Conservation (phyloP, 1,284 basidiomycete species). For the Cutaneotrichosporon cutaneum region DNA sequence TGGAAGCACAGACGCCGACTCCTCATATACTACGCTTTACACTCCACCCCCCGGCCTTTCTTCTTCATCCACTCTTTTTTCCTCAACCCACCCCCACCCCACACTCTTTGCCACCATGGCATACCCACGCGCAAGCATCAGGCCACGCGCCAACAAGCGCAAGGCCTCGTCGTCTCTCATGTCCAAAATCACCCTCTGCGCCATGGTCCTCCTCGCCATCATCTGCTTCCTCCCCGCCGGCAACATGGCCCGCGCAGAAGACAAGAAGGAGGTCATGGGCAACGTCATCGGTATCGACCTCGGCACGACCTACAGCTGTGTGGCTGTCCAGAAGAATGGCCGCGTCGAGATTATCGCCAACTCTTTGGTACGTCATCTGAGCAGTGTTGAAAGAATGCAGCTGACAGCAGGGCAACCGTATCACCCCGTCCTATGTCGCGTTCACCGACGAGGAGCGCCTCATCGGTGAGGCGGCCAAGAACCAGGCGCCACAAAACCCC, state of each 20-base stretch:
- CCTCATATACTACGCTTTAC: background rate
- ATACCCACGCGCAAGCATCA: conserved; percentile 22
- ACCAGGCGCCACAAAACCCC: conserved; percentile 76
- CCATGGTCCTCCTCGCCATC: conserved; percentile 51
- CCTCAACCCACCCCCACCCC: background rate
- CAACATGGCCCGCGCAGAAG: conserved; percentile 41
- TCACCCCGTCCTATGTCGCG: conserved; percentile 91
- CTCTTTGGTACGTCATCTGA: conserved; percentile 30
- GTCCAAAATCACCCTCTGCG: conserved; percentile 48
- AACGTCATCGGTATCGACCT: conserved; percentile 59
- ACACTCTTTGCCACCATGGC: conserved; percentile 17
- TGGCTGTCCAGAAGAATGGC: conserved; percentile 78
- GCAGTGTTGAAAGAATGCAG: background rate
- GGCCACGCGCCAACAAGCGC: conserved; percentile 18
- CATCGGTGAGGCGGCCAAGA: conserved; percentile 82
- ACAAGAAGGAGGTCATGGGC: conserved; percentile 66
- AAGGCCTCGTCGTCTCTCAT: conserved; percentile 28
- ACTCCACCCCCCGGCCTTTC: background rate
- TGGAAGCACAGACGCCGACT: conserved; percentile 5
- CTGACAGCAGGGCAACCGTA: conserved; percentile 76
- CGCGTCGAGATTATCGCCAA: conserved; percentile 96
- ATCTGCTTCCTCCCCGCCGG: conserved; percentile 50
- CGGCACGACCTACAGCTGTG: conserved; percentile 62
- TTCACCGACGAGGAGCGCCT: conserved; percentile 89
- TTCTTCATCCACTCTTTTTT: conserved; percentile 7